Evolutionary conservation across 1,139 yeast species (phyloP), one percentile per base, ranked within the genome.

Genomic region (Fermentozyma sake): DNA sequence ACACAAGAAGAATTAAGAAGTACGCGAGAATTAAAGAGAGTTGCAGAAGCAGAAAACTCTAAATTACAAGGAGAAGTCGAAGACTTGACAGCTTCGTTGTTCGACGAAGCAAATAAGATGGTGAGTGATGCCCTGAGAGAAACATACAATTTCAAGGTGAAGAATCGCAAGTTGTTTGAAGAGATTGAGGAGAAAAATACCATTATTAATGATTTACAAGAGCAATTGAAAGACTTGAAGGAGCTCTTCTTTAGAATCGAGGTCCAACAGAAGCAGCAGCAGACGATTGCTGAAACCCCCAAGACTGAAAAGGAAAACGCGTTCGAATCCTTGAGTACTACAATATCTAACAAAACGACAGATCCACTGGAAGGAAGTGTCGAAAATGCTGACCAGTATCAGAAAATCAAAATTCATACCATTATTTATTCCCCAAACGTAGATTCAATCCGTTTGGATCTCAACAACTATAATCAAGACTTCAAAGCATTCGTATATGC

Each of bases 91-190:
- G 85, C 79, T 2, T 75, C 86, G 2, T 56, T 84, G 23, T 84
- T 84, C 50, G 79, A 75, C 42, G 91, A 83, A 47, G 95, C 95
- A 12, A 83, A 83, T 48, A 68, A 69, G 27, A 82, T 81, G 83
- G 95, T 84, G 9, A 73, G 76, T 34, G 72, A 73, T 39, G 93
- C 91, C 1, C 72, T 79, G 33, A 59, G 71, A 39, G 81, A 75
- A 40, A 67, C 76, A 8, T 65, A 72, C 42, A 72, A 67, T 29
- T 62, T 63, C 36, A 74, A 74, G 38, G 52, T 67, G 23, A 67
- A 71, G 37, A 79, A 77, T 44, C 58, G 66, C 28, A 78, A 74
- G 42, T 58, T 89, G 26, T 58, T 70, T 20, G 80, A 75, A 34
- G 86, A 82, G 36, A 50, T 87, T 25, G 72, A 67, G 20, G 96